Conservation (phyloP, 2,329 filamentous ascomycete species). For the Colletotrichum tanaceti region DNA sequence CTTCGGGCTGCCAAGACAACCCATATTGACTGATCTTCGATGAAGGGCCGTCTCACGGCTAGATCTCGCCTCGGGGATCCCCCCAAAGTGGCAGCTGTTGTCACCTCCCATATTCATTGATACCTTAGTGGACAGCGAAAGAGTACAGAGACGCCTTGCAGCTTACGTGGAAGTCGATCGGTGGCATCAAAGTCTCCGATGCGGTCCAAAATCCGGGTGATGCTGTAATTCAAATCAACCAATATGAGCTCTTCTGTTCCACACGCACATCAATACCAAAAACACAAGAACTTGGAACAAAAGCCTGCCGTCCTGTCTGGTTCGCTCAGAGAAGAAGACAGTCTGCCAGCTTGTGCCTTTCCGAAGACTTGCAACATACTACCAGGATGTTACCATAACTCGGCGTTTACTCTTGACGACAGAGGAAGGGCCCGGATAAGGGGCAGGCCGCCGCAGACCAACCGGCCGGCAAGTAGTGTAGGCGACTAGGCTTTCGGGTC, state of each 20-base stretch:
- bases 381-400: background rate
- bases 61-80: constrained; percentile 5
- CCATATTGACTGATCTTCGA: background rate
- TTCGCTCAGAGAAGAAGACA: constrained; percentile 28
- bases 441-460: background rate
- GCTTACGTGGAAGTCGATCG: background rate
- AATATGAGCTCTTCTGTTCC: no score
- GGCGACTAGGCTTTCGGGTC: background rate
- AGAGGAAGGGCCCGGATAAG: no score
- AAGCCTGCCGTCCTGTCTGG: constrained; percentile 7
- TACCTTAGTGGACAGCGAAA: no score
- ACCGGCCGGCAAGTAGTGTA: background rate
- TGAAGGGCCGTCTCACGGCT: background rate
- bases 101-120: background rate
- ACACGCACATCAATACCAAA: constrained; percentile 7
- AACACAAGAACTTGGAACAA: background rate
- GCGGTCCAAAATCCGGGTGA: no score
- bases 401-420: constrained; percentile 3
- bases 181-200: no score
- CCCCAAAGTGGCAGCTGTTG: constrained; percentile 3
- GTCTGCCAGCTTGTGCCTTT: constrained; percentile 8
- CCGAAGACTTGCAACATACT: background rate
- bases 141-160: background rate
- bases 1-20: background rate
- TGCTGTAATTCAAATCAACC: no score